Conservation (phyloP, 108 stramenopile genomes). For the Nitzschia sp. region DNA sequence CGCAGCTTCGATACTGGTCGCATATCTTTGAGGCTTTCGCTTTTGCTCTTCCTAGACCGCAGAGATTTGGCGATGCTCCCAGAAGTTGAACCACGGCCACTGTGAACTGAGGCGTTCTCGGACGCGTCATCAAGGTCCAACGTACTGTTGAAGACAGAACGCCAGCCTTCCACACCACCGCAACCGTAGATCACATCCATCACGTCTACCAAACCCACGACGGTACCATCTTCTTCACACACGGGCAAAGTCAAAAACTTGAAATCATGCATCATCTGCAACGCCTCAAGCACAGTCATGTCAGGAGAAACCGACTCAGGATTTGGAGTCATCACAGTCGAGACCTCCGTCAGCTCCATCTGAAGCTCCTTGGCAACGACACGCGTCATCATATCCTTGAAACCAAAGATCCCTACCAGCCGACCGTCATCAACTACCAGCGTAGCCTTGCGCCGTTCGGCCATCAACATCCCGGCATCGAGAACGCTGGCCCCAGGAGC, state of each 20-base stretch:
- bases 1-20: slow-evolving; percentile 71
- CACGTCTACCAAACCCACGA: slow-evolving; percentile 93
- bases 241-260: slow-evolving; percentile 93
- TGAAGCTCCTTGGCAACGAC: slow-evolving; percentile 86
- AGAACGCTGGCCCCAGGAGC: slow-evolving; percentile 56
- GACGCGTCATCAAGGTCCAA: slow-evolving; percentile 70
- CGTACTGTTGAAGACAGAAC: slow-evolving; percentile 68
- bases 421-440: slow-evolving; percentile 76
- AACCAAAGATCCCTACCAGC: slow-evolving; percentile 91
- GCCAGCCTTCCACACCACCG: slow-evolving; percentile 83
- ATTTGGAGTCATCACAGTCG: slow-evolving; percentile 89
- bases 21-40: not conserved
- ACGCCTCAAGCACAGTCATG: slow-evolving; percentile 86
- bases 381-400: slow-evolving; percentile 93
- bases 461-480: slow-evolving; percentile 81
- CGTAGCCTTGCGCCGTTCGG: slow-evolving; percentile 81
- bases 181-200: slow-evolving; percentile 91
- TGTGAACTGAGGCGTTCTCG: slow-evolving; percentile 53
- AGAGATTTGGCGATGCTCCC: slow-evolving; percentile 16
- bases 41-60: not conserved
- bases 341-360: slow-evolving; percentile 70
- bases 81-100: slow-evolving; percentile 17
- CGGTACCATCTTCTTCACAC: slow-evolving; percentile 71
- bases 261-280: slow-evolving; percentile 93
- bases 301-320: slow-evolving; percentile 89